These are phyloP conservation scores for Solanum rostratum DNA, from an alignment of 257 asterid genomes.

Conservation along the genomic window DNA sequence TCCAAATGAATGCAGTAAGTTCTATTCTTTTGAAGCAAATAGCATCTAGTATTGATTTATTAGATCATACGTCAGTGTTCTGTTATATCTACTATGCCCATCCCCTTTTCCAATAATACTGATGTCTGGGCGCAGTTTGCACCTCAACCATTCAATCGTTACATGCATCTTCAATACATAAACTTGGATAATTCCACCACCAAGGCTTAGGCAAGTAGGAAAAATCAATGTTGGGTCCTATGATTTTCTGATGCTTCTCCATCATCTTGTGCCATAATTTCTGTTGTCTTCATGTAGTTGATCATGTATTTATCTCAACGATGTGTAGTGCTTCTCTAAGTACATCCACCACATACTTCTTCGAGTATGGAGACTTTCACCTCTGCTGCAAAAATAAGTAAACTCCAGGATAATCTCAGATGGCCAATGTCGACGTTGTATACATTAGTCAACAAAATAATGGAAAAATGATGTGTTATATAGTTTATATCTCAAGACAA, in stretches of 20 bases:
- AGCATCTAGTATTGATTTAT: background rate
- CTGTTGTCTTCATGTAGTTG: background rate
- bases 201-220: background rate
- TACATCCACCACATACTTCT: background rate
- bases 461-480: background rate
- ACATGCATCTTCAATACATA: background rate
- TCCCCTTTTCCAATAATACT: background rate
- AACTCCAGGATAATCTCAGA: background rate
- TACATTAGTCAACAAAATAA: background rate
- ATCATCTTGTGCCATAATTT: background rate
- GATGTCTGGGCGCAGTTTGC: background rate
- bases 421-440: background rate
- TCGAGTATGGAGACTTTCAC: background rate
- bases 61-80: background rate
- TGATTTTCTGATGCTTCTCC: background rate
- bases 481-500: background rate
- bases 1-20: background rate
- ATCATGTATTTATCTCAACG: background rate
- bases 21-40: background rate
- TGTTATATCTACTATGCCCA: background rate
- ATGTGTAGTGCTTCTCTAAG: background rate
- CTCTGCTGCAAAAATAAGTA: background rate
- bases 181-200: background rate
- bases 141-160: background rate
- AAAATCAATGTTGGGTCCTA: background rate